These are phyloP conservation scores for Halophytophthora batemanensis DNA, from an alignment of 352 stramenopile species.

Conservation along the genomic window DNA sequence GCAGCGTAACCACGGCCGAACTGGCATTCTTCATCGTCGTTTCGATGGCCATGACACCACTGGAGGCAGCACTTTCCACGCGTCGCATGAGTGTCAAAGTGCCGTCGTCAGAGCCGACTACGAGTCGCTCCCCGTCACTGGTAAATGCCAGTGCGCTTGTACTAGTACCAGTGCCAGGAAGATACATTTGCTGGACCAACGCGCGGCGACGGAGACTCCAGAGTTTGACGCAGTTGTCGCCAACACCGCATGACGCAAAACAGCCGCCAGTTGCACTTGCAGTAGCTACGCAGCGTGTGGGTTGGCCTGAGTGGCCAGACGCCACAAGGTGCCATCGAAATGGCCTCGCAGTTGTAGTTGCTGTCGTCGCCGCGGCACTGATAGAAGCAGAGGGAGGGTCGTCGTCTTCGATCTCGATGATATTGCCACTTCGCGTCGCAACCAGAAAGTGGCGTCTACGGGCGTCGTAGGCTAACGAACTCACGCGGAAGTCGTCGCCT, in stretches of 20 bases:
- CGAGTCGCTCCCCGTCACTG: constrained; percentile 42
- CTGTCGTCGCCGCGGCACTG: background rate
- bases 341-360: background rate
- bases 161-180: constrained; percentile 9
- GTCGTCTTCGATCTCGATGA: constrained; percentile 48
- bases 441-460: constrained; percentile 46
- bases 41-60: constrained; percentile 26
- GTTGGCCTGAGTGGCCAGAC: constrained; percentile 39
- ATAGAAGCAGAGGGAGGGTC: background rate
- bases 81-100: constrained; percentile 39
- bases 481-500: constrained; percentile 65
- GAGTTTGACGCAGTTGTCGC: constrained; percentile 39
- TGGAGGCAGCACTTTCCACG: constrained; percentile 13
- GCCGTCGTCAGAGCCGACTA: constrained; percentile 56
- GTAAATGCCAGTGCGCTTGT: constrained; percentile 37
- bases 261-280: constrained; percentile 26
- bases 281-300: constrained; percentile 22
- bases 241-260: constrained; percentile 49
- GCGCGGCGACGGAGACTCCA: constrained; percentile 56
- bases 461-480: constrained; percentile 67
- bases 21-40: constrained; percentile 65
- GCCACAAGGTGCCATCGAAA: constrained; percentile 35
- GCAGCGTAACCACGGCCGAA: constrained; percentile 33
- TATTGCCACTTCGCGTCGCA: constrained; percentile 51
- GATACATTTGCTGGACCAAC: constrained; percentile 25